Conservation (phyloP, 805 yeast species). For the Komagataella kurtzmanii region DNA sequence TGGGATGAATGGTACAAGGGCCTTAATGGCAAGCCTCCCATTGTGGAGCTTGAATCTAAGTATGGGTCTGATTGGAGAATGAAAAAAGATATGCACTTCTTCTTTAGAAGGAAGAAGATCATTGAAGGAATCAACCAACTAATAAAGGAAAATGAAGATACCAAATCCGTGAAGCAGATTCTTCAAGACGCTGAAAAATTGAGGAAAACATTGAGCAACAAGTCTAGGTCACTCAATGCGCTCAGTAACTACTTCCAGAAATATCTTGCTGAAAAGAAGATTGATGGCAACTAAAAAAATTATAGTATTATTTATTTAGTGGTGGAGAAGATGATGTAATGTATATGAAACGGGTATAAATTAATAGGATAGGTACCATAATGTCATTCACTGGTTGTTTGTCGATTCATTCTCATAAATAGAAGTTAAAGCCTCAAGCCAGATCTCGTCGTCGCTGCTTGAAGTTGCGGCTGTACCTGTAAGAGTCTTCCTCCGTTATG, state of each 20-base stretch:
- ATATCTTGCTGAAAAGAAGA: background rate
- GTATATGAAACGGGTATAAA: background rate
- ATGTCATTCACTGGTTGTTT: background rate
- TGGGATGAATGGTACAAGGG: background rate
- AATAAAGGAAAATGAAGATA: background rate
- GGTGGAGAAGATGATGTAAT: background rate
- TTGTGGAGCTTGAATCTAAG: background rate
- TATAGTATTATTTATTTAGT: background rate
- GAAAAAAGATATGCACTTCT: background rate
- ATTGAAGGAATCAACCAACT: background rate
- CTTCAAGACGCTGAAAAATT: background rate
- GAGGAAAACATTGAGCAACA: background rate
- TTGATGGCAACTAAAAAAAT: background rate
- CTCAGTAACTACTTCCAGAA: background rate
- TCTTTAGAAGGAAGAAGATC: background rate
- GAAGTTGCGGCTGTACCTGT: background rate
- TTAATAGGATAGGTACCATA: background rate
- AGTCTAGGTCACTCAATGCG: background rate
- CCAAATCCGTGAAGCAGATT: background rate
- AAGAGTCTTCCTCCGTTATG: slow-evolving; percentile 3
- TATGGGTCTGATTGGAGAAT: background rate
- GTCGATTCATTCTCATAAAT: background rate
- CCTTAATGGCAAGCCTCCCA: background rate
- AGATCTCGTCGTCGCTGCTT: background rate
- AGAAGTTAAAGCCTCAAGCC: background rate